These are phyloP conservation scores for Fraxinus pennsylvanica DNA, from an alignment of 257 asterid genomes.

Conservation along the genomic window DNA sequence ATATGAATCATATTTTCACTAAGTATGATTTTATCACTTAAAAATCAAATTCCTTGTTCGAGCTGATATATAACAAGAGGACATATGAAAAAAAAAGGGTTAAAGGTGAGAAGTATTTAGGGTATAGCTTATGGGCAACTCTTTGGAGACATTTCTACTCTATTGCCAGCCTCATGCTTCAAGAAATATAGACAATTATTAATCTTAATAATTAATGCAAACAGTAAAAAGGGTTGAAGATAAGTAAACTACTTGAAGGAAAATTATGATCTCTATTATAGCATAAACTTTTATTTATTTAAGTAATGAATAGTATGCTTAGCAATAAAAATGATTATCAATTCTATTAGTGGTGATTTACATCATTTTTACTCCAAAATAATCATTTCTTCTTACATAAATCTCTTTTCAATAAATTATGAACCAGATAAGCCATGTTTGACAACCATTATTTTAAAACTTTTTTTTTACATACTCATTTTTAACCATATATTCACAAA, in stretches of 20 bases:
- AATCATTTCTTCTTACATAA: neutral
- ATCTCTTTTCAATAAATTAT: neutral
- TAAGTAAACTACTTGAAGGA: neutral
- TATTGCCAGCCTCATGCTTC: neutral
- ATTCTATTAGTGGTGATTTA: neutral
- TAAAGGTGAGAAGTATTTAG: no score
- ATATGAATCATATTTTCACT: no score
- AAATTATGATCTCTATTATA: neutral
- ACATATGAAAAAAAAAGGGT: no score
- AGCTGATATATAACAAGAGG: no score
- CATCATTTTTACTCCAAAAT: neutral
- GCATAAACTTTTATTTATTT: neutral
- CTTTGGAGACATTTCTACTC: neutral
- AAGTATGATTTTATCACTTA: no score
- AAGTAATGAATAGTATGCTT: neutral
- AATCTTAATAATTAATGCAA: neutral
- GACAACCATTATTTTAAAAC: no score
- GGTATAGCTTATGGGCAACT: no score
- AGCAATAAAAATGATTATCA: no score
- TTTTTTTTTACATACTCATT: no score
- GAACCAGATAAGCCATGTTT: no score
- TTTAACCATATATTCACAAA: no score
- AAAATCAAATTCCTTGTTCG: no score
- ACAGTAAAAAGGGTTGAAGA: neutral
- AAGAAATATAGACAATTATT: neutral